Evolutionary conservation across 257 asterid species (phyloP), one percentile per base, ranked within the genome.

Genomic region (Lantana camara): DNA sequence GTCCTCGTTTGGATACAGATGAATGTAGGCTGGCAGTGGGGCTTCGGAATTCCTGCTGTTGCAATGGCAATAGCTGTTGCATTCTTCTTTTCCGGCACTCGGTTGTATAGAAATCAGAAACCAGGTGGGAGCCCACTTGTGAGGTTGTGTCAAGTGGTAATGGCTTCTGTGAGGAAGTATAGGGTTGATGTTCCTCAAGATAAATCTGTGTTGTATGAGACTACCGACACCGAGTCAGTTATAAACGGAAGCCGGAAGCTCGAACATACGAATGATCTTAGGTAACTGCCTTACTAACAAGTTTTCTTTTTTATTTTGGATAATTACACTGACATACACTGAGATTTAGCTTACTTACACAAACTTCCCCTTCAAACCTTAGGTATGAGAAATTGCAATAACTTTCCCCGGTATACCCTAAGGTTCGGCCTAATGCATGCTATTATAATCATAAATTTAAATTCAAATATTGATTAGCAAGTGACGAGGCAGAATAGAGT

Each of bases 91-190:
- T 75, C 85, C 0, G 96, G 93, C 23, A 82, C 96, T 12, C 70
- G 76, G 0, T 49, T 81, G 73, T 85, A 77, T 48, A 79, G 96
- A n/a, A 66, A 85, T 68, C 96, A 85, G 46, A 83, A 72, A 61
- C 93, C 93, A 0, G 93, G 93, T 4, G 96, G 93, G 15, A 88
- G 96, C 78, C 96, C 93, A 23, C 47, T 88, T 21, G 83, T 90
- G 0, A 80, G 93, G 10, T 50, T 88, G 19, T 79, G 79, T 72
- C 93, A 88, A 60, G 93, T 85, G 22, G n/a, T 87, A 0, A 82
- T 85, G 58, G 96, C 96, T 1, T 80, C 89, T 0, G 64, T 79
- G 46, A 73, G 85, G 44, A 88, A 88, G 59, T 57, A 64, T 37
- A 42, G 50, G 12, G 85, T 77, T 58, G 34, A 11, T 14, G 83